Conservation (phyloP, 805 yeast genomes). For the Cyberlindnera amylophila region DNA sequence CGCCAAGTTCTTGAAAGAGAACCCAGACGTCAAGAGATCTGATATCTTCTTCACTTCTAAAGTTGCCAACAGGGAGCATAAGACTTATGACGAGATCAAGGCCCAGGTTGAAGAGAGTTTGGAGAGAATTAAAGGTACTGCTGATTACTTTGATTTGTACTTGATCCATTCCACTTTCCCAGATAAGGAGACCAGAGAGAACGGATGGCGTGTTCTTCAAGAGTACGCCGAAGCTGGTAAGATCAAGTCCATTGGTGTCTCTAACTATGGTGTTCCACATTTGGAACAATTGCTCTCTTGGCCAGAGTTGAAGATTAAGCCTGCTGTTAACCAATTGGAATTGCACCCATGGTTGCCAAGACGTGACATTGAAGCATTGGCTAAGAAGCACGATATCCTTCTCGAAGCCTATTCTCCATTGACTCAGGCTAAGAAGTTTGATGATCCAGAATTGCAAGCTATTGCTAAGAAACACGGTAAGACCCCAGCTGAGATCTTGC, state of each 20-base stretch:
- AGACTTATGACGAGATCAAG: constrained; percentile 11
- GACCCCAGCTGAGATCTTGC: constrained; percentile 18
- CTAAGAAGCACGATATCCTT: constrained; percentile 18
- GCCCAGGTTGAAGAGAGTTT: constrained; percentile 50
- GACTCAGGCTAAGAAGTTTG: constrained; percentile 21
- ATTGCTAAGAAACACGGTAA: constrained; percentile 23
- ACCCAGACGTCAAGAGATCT: constrained; percentile 20
- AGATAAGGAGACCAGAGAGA: constrained; percentile 46
- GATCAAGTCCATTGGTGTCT: constrained; percentile 70
- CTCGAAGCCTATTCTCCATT: constrained; percentile 26
- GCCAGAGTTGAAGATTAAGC: constrained; percentile 48
- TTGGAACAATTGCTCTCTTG: constrained; percentile 55
- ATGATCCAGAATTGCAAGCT: constrained; percentile 21
- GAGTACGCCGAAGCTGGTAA: constrained; percentile 60
- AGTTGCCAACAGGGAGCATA: constrained; percentile 13
- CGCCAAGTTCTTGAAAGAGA: constrained; percentile 20
- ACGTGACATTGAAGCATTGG: constrained; percentile 22
- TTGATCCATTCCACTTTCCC: constrained; percentile 64
- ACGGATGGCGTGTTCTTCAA: constrained; percentile 70
- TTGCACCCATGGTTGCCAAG: constrained; percentile 47
- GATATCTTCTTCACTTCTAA: constrained; percentile 26
- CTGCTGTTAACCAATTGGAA: constrained; percentile 77
- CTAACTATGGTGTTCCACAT: constrained; percentile 61
- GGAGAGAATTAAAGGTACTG: constrained; percentile 38
- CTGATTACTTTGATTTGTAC: constrained; percentile 67